Percentiles rank a stretch among this genome's conserved stretches.
These are phyloP conservation scores for Suhomyces kilbournensis DNA, from an alignment of 805 yeast genomes.

Conservation along the genomic window DNA sequence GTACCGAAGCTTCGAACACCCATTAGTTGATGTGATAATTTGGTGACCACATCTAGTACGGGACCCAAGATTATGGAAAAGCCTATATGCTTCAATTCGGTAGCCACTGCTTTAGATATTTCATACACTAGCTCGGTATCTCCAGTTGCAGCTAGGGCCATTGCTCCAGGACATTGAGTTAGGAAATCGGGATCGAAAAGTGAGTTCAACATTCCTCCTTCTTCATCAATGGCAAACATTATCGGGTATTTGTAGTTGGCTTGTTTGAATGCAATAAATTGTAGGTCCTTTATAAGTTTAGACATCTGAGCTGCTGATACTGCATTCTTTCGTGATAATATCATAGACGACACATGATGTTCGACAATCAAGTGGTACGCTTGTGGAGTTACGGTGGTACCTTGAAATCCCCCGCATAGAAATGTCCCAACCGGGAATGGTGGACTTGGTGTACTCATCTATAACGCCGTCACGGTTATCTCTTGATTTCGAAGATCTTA, in stretches of 20 bases:
- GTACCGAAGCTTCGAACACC: slow-evolving; percentile 63
- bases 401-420: slow-evolving; percentile 59
- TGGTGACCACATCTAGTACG: slow-evolving; percentile 58
- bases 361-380: slow-evolving; percentile 50
- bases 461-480: background rate
- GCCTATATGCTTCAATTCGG: slow-evolving; percentile 53
- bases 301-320: slow-evolving; percentile 47
- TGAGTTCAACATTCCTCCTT: slow-evolving; percentile 61
- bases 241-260: slow-evolving; percentile 52
- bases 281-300: slow-evolving; percentile 50
- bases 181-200: slow-evolving; percentile 50
- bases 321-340: slow-evolving; percentile 52
- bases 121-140: slow-evolving; percentile 48
- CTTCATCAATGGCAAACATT: slow-evolving; percentile 58
- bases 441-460: slow-evolving; percentile 9
- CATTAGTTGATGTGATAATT: slow-evolving; percentile 52
- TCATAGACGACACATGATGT: slow-evolving; percentile 50
- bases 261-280: slow-evolving; percentile 47
- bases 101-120: slow-evolving; percentile 52
- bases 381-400: slow-evolving; percentile 51
- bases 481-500: background rate
- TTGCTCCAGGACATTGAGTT: slow-evolving; percentile 62
- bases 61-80: slow-evolving; percentile 58
- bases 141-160: slow-evolving; percentile 60
- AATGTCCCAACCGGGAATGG: slow-evolving; percentile 43